Conservation (phyloP, 164 flowering plant genomes). For the Tinospora cordifolia region DNA sequence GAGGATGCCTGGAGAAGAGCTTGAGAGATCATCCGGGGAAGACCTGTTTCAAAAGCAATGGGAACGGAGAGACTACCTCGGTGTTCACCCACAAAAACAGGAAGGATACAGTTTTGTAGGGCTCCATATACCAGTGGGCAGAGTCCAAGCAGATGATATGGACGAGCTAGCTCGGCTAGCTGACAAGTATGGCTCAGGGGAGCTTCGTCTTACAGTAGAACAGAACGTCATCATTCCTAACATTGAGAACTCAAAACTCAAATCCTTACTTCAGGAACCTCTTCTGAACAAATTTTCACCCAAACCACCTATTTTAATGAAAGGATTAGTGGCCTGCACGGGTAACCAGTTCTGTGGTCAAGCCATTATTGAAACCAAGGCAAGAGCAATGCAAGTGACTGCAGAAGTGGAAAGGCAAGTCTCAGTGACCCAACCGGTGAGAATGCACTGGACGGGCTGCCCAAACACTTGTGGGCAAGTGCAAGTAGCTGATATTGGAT, state of each 20-base stretch:
- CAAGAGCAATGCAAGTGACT: slow-evolving; percentile 74
- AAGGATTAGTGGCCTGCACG: slow-evolving; percentile 84
- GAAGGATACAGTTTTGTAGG: slow-evolving; percentile 76
- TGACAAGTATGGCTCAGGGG: slow-evolving; percentile 76
- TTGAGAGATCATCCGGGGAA: slow-evolving; percentile 62
- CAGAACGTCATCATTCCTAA: slow-evolving; percentile 92
- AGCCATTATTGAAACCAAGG: slow-evolving; percentile 93
- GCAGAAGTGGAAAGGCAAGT: slow-evolving; percentile 69
- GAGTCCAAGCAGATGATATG: slow-evolving; percentile 89
- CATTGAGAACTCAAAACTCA: slow-evolving; percentile 50
- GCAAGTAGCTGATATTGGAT: slow-evolving; percentile 93
- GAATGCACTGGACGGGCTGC: slow-evolving; percentile 99
- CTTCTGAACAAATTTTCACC: slow-evolving; percentile 61
- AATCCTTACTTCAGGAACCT: slow-evolving; percentile 60
- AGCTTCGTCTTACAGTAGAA: slow-evolving; percentile 89
- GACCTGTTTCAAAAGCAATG: slow-evolving; percentile 62
- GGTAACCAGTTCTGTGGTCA: slow-evolving; percentile 97
- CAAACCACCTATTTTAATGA: slow-evolving; percentile 70
- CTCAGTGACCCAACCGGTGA: slow-evolving; percentile 48
- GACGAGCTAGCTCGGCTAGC: slow-evolving; percentile 79
- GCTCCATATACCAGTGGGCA: slow-evolving; percentile 81
- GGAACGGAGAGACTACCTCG: slow-evolving; percentile 81
- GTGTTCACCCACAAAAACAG: slow-evolving; percentile 88
- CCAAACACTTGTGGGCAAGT: slow-evolving; percentile 90
- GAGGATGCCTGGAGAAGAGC: slow-evolving; percentile 62